A percentile compares a stretch with the other conserved stretches of the same genome.
Evolutionary conservation across 495 filamentous ascomycete species (phyloP).

Genomic region (Aspergillus heteromorphus): DNA sequence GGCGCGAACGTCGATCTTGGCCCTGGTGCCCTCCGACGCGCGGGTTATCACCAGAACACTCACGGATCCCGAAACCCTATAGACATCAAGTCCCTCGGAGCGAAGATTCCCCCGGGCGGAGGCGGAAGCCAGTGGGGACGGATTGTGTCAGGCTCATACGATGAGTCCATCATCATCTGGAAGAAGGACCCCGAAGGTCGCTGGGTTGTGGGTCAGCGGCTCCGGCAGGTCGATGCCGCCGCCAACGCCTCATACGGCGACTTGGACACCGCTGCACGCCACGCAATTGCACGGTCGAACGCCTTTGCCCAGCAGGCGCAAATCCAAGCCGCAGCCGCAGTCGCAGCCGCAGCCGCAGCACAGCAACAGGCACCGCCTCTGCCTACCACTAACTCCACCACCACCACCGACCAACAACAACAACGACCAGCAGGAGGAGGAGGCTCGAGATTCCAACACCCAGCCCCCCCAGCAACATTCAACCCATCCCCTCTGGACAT

Average conservation of each 20-base stretch:
- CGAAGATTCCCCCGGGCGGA: constrained; percentile 80
- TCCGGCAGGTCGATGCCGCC: constrained; percentile 64
- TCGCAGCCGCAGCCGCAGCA: neutral
- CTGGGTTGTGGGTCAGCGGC: constrained; percentile 67
- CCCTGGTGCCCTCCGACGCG: constrained; percentile 40
- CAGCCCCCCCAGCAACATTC: no score
- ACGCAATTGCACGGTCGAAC: constrained; percentile 16
- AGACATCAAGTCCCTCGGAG: constrained; percentile 71
- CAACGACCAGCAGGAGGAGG: no score
- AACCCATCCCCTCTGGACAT: neutral
- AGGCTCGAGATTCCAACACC: no score
- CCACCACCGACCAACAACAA: neutral
- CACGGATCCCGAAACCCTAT: constrained; percentile 65
- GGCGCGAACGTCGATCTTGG: constrained; percentile 46
- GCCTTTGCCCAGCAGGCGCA: constrained; percentile 20
- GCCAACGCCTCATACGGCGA: constrained; percentile 31
- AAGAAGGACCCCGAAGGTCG: constrained; percentile 72
- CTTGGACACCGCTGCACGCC: constrained; percentile 16
- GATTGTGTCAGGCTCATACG: constrained; percentile 93
- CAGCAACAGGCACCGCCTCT: neutral
- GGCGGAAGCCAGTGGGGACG: constrained; percentile 79
- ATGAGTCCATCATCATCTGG: constrained; percentile 94
- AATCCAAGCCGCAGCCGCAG: neutral
- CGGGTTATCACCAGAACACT: constrained; percentile 56
- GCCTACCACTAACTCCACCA: neutral